Conservation (phyloP, 768 basidiomycete genomes). For the Paxillus rubicundulus region DNA sequence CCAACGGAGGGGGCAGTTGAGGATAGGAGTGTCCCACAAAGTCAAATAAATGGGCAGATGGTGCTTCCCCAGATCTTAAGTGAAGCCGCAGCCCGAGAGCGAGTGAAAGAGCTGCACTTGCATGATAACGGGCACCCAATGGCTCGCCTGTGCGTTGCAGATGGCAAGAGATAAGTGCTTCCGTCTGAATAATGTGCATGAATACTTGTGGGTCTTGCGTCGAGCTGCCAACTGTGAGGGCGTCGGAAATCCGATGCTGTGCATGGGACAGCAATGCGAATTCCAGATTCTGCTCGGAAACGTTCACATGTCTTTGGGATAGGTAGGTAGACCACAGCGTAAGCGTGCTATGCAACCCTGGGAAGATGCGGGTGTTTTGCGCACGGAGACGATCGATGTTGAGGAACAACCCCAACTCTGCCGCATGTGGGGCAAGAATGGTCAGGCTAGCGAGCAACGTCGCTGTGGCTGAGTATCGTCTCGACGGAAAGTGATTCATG, state of each 20-base stretch:
- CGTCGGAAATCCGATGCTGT: slow-evolving; percentile 45
- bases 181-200: slow-evolving; percentile 56
- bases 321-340: slow-evolving; percentile 55
- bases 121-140: slow-evolving; percentile 59
- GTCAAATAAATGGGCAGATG: slow-evolving; percentile 1
- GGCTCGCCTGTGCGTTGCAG: slow-evolving; percentile 58
- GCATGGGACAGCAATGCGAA: slow-evolving; percentile 47
- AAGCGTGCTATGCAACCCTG: slow-evolving; percentile 47
- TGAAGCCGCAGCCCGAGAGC: slow-evolving; percentile 49
- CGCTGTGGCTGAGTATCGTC: neutral
- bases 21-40: slow-evolving; percentile 7
- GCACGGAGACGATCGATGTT: slow-evolving; percentile 45
- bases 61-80: slow-evolving; percentile 22
- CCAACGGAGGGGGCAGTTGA: slow-evolving; percentile 30
- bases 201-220: slow-evolving; percentile 37
- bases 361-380: slow-evolving; percentile 40
- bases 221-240: slow-evolving; percentile 38
- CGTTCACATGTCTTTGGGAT: slow-evolving; percentile 23
- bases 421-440: slow-evolving; percentile 52
- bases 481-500: neutral
- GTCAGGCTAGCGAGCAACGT: slow-evolving; percentile 15
- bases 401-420: slow-evolving; percentile 69
- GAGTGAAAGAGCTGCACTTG: slow-evolving; percentile 46
- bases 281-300: slow-evolving; percentile 35
- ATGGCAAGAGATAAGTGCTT: slow-evolving; percentile 64